Conservation (phyloP, 2,329 filamentous ascomycete genomes). For the Cytospora piceicola region DNA sequence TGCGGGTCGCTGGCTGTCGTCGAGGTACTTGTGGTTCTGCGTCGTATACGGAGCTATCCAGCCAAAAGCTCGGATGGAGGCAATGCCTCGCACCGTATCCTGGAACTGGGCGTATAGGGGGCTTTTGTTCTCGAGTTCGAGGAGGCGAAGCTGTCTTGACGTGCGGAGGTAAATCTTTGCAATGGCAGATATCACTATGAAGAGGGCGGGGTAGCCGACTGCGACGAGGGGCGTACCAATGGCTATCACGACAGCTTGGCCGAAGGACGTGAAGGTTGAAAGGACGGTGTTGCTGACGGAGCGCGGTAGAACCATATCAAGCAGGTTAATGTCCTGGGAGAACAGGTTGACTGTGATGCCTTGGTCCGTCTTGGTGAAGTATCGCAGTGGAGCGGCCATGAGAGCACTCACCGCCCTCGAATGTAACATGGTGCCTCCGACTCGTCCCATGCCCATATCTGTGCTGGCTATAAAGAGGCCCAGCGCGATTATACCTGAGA, state of each 20-base stretch:
- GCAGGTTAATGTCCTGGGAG: slow-evolving; percentile 41
- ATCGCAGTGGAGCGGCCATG: slow-evolving; percentile 40
- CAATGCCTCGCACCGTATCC: slow-evolving; percentile 52
- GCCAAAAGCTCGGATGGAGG: slow-evolving; percentile 54
- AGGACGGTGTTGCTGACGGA: slow-evolving; percentile 35
- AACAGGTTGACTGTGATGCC: slow-evolving; percentile 45
- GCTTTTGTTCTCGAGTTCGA: slow-evolving; percentile 46
- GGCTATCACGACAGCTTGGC: slow-evolving; percentile 47
- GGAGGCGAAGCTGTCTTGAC: slow-evolving; percentile 50
- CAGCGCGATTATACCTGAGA: slow-evolving; percentile 31
- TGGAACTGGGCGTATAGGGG: slow-evolving; percentile 45
- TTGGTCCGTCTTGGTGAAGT: slow-evolving; percentile 43
- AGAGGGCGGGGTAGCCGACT: slow-evolving; percentile 45
- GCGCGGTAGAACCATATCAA: slow-evolving; percentile 33
- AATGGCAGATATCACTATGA: slow-evolving; percentile 43
- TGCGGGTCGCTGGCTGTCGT: slow-evolving; percentile 54
- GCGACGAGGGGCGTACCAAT: slow-evolving; percentile 39
- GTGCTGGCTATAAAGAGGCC: slow-evolving; percentile 32
- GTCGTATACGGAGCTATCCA: slow-evolving; percentile 48
- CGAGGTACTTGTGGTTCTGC: slow-evolving; percentile 49
- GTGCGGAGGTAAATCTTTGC: slow-evolving; percentile 52
- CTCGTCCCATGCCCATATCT: slow-evolving; percentile 33
- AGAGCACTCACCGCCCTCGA: slow-evolving; percentile 39
- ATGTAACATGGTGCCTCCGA: slow-evolving; percentile 37
- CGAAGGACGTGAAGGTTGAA: slow-evolving; percentile 18